Evolutionary conservation across 208 protist genomes (phyloP), one percentile per base, ranked within the genome.

Genomic region (Vickermania ingenoplastis): DNA sequence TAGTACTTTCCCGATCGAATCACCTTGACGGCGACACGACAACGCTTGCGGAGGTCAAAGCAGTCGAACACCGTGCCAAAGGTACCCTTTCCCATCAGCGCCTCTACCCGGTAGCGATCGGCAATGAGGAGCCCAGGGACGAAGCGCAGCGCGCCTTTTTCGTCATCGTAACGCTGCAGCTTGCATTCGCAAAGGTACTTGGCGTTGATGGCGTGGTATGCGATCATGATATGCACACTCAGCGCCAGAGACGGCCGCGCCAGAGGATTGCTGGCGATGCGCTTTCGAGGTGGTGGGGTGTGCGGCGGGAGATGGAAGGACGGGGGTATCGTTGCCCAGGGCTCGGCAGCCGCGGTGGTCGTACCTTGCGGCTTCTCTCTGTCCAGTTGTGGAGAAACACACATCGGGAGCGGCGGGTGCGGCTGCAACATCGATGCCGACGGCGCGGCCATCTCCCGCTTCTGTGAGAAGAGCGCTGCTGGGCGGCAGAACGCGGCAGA

Each of bases 41-140:
- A 75, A 31, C 88, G 62, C 52, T 86, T 75, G 58, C 83, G 81
- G 11, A 74, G 63, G 57, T 97, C 92, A 28, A 76, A 72, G 53
- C 83, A 89, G 53, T 77, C 74, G 13, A 96, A 59, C 23, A 96
- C 92, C 3, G 78, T 83, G 28, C 92, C 92, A 31, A 96, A 97
- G 70, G 75, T 90, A 31, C 92, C 92, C 22, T 87, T 86, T 2
- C 92, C 92, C 23, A 97, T 56, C n/a, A 86, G 54, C 22, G 76
- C 75, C 36, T 82, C 69, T n/a, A 97, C 83, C 3, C 77, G 80
- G 57, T 93, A 97, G 27, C 87, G 83, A 1, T 68, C 71, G 11
- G 63, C 75, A 41, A 95, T 94, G 5, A 79, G 63, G 41, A 95
- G 85, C 3, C 79, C 83, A 2, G 71, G 68, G 50, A 79, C 74